These are phyloP conservation scores for Pseudogymnoascus sp. DNA, from an alignment of 2,329 filamentous ascomycete genomes.

Conservation along the genomic window DNA sequence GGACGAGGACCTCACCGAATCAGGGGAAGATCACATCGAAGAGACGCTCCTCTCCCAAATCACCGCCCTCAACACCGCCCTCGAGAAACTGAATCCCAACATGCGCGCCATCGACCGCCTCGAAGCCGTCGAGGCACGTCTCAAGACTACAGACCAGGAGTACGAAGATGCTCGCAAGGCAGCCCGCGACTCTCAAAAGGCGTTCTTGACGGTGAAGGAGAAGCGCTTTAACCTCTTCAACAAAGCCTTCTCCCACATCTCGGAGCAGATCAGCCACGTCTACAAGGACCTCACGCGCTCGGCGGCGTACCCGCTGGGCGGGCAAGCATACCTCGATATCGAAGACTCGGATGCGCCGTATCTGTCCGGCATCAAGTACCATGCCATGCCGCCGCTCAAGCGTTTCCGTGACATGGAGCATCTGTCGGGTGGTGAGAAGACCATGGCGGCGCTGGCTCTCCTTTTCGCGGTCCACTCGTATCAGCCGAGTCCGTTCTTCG, in stretches of 20 bases:
- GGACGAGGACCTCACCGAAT: constrained; percentile 73
- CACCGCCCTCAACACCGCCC: constrained; percentile 60
- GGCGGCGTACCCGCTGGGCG: constrained; percentile 85
- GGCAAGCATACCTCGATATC: constrained; percentile 80
- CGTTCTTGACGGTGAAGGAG: constrained; percentile 73
- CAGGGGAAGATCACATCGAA: constrained; percentile 62
- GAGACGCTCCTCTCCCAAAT: constrained; percentile 72
- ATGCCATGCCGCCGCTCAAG: constrained; percentile 97
- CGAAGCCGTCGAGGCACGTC: constrained; percentile 72
- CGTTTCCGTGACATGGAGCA: constrained; percentile 99
- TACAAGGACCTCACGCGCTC: constrained; percentile 94
- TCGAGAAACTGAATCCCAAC: constrained; percentile 94
- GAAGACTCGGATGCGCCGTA: constrained; percentile 94
- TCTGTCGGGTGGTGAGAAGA: constrained; percentile 94
- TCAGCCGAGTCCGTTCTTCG: constrained; percentile 93
- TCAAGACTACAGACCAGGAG: constrained; percentile 78
- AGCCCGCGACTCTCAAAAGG: constrained; percentile 68
- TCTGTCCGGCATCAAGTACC: constrained; percentile 91
- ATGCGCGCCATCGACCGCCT: constrained; percentile 92
- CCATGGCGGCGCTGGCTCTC: constrained; percentile 92
- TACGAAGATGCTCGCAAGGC: constrained; percentile 75
- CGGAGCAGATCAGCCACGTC: constrained; percentile 84
- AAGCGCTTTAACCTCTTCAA: constrained; percentile 86
- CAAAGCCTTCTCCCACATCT: constrained; percentile 90
- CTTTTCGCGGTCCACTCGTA: constrained; percentile 96